Evolutionary conservation across 2,329 filamentous ascomycete species (phyloP).

Genomic region (Fusarium nodosum): DNA sequence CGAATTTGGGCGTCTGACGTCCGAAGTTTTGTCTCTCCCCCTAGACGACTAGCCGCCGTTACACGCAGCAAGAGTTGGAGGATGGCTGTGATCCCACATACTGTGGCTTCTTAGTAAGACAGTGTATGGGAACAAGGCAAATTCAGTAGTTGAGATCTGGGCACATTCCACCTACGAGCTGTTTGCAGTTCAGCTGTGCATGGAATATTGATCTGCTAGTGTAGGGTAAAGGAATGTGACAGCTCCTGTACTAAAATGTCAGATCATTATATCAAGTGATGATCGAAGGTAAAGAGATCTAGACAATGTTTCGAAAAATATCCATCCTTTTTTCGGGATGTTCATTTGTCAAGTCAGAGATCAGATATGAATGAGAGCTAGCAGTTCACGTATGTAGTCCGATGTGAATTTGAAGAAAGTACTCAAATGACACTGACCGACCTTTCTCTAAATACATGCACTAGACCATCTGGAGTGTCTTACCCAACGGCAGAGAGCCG

Average conservation of each 20-base stretch:
- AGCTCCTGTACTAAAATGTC: neutral
- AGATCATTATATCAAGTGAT: neutral
- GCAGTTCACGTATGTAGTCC: neutral
- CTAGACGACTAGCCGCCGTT: too few species aligned
- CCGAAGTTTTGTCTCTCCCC: too few species aligned
- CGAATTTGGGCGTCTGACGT: too few species aligned
- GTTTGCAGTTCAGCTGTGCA: neutral
- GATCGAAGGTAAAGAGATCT: neutral
- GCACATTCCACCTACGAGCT: neutral
- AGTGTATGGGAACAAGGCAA: neutral
- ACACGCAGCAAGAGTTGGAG: too few species aligned
- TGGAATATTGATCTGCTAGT: neutral
- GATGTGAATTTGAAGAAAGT: neutral
- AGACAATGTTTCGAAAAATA: neutral
- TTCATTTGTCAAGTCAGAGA: neutral
- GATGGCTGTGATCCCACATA: too few species aligned
- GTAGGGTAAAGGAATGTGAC: neutral
- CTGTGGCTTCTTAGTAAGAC: neutral
- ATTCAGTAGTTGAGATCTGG: neutral
- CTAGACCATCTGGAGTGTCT: neutral
- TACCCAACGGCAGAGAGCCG: neutral
- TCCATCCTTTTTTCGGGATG: fast-evolving
- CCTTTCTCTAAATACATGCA: neutral
- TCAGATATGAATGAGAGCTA: neutral
- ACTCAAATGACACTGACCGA: too few species aligned